These are phyloP conservation scores for Raphidocelis subcapitata DNA, from an alignment of 139 green algal species.

Conservation along the genomic window DNA sequence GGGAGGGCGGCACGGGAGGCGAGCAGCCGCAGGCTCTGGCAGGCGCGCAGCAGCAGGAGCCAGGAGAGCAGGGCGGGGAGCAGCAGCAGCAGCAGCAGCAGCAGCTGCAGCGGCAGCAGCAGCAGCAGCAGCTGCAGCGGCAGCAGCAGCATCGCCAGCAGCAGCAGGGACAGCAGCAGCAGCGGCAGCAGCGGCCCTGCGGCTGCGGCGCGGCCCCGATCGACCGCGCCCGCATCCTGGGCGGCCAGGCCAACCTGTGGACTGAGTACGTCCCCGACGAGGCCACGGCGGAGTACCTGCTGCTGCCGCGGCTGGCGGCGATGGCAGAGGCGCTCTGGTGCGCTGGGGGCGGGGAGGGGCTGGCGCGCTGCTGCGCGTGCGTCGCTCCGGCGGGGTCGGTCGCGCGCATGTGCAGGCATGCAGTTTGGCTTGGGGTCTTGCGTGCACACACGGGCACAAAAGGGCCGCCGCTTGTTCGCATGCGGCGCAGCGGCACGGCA, in stretches of 20 bases:
- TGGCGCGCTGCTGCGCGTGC: neutral
- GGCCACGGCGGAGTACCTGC: conserved; percentile 69
- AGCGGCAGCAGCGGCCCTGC: neutral
- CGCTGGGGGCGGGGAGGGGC: neutral
- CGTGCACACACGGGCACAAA: no score
- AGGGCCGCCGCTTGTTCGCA: neutral
- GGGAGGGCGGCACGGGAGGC: no score
- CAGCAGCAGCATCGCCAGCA: neutral
- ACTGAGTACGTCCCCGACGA: conserved; percentile 63
- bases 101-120: neutral
- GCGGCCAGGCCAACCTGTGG: conserved; percentile 66
- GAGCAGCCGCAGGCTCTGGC: no score
- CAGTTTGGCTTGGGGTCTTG: neutral
- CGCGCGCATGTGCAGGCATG: neutral
- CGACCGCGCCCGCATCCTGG: conserved; percentile 28
- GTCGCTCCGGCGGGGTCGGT: neutral
- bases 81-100: conserved; percentile 8
- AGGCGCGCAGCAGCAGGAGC: neutral
- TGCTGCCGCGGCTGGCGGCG: conserved; percentile 58
- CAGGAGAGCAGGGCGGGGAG: neutral
- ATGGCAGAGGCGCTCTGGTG: conserved; percentile 63
- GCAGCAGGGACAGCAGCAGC: neutral
- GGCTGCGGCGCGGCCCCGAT: neutral
- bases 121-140: neutral
- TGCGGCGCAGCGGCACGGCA: neutral